Evolutionary conservation across 2,329 filamentous ascomycete genomes (phyloP).

Genomic region (Gnomoniopsis sp.): DNA sequence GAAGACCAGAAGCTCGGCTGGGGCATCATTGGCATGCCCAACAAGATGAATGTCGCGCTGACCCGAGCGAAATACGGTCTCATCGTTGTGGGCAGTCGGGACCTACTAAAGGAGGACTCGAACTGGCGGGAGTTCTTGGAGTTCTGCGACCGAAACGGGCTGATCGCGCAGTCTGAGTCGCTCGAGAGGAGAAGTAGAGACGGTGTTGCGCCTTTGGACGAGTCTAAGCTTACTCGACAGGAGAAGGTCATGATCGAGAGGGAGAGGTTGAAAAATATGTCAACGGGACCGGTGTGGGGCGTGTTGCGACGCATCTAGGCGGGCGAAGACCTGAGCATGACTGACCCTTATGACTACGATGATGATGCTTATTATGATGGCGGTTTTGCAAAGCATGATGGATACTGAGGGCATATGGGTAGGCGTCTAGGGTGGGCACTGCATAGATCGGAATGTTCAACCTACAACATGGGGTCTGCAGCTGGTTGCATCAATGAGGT

Average conservation of each 20-base stretch:
- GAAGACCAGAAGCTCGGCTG: conserved; percentile 20
- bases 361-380: not conserved
- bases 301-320: not conserved
- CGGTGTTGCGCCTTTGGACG: not conserved
- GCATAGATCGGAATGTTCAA: not conserved
- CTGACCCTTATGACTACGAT: not conserved
- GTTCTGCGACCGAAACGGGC: conserved; percentile 19
- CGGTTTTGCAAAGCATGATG: not conserved
- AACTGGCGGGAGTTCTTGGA: conserved; percentile 18
- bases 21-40: conserved; percentile 20
- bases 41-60: conserved; percentile 24
- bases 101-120: conserved; percentile 18
- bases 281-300: not conserved
- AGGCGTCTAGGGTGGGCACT: not conserved
- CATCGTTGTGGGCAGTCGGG: conserved; percentile 20
- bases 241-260: not conserved
- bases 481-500: no score
- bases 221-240: conserved; percentile 1
- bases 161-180: not conserved
- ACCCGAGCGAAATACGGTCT: conserved; percentile 23
- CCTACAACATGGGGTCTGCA: no score
- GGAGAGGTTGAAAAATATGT: not conserved
- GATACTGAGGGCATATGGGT: not conserved
- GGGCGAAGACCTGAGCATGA: conserved; percentile 4
- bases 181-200: no score